These are phyloP conservation scores for Ascoidea tarda DNA, from an alignment of 805 yeast genomes.

Conservation along the genomic window DNA sequence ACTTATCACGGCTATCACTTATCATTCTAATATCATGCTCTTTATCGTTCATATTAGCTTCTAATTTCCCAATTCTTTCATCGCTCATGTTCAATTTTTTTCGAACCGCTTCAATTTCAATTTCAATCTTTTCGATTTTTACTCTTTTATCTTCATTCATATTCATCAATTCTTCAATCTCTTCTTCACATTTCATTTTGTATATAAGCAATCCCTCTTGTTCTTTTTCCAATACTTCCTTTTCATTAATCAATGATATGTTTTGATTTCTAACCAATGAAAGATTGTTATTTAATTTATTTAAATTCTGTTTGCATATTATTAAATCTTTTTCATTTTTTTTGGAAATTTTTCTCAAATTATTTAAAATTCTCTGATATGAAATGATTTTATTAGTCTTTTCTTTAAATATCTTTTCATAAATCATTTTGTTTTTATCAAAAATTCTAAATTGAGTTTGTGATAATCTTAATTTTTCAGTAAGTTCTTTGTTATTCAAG, in stretches of 20 bases:
- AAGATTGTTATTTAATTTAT: not conserved
- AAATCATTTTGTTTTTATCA: conserved; percentile 9
- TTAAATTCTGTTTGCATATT: conserved; percentile 4
- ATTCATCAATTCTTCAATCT: conserved; percentile 2
- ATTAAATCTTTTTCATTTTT: conserved; percentile 4
- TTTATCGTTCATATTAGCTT: not conserved
- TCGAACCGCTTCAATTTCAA: not conserved
- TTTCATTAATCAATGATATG: not conserved
- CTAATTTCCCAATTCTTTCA: not conserved
- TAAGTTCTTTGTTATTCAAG: conserved; percentile 11
- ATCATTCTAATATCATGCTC: conserved; percentile 11
- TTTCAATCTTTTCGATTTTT: not conserved
- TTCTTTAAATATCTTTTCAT: conserved; percentile 4
- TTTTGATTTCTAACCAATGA: not conserved
- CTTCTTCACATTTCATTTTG: not conserved
- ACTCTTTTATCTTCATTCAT: no score
- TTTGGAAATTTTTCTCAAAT: conserved; percentile 12
- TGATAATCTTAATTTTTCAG: conserved; percentile 11
- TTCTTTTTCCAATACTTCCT: not conserved
- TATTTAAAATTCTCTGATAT: conserved; percentile 10
- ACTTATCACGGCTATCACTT: conserved; percentile 12
- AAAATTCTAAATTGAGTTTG: conserved; percentile 12
- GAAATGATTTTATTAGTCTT: conserved; percentile 10
- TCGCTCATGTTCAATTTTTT: not conserved
- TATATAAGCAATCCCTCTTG: not conserved